A percentile compares a stretch with the other conserved stretches of the same genome.
These are phyloP conservation scores for Phytophthora brassicae DNA, from an alignment of 352 stramenopile species.

Conservation along the genomic window DNA sequence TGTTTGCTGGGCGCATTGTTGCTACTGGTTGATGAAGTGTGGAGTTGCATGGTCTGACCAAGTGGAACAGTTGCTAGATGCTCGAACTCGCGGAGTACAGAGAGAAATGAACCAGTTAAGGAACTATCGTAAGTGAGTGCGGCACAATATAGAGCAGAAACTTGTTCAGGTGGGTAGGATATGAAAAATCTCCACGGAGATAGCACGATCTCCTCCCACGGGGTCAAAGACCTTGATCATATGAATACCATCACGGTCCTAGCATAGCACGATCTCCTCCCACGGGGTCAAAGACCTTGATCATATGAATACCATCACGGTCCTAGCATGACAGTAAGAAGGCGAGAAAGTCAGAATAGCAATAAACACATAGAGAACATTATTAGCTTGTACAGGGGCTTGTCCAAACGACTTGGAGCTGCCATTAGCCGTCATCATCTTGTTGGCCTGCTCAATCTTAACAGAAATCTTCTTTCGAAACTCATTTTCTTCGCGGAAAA, in stretches of 20 bases:
- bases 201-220: constrained; percentile 40
- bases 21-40: constrained; percentile 1
- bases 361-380: background rate
- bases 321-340: constrained; percentile 37
- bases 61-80: constrained; percentile 61
- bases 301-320: constrained; percentile 69
- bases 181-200: constrained; percentile 78
- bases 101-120: constrained; percentile 42
- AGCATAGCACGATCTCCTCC: constrained; percentile 52
- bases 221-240: constrained; percentile 64
- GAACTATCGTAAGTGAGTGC: constrained; percentile 3
- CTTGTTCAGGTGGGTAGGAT: constrained; percentile 38
- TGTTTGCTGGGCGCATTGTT: constrained; percentile 2
- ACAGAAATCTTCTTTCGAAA: constrained; percentile 74
- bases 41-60: constrained; percentile 40
- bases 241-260: constrained; percentile 66
- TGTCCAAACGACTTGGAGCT: constrained; percentile 50
- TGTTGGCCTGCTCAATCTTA: constrained; percentile 84
- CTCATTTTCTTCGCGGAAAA: constrained; percentile 61
- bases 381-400: constrained; percentile 37
- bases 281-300: constrained; percentile 49
- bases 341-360: background rate
- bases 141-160: background rate
- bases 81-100: constrained; percentile 74
- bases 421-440: constrained; percentile 50